Percentiles rank a stretch among this genome's conserved stretches.
Conservation (phyloP, 2,329 filamentous ascomycete genomes). For the Periconia sp. region DNA sequence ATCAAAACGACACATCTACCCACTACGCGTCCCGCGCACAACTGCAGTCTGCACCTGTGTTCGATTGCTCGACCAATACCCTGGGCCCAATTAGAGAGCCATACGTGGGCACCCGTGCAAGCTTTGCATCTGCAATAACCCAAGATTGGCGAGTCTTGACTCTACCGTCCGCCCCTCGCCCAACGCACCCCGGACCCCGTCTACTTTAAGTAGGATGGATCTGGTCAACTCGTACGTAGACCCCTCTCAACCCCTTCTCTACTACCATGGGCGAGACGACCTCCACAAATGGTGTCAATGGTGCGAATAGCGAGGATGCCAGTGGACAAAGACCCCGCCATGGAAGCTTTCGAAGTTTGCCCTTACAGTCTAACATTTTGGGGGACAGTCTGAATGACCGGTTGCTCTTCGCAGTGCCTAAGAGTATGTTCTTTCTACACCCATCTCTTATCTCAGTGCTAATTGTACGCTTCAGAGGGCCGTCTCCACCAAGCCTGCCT, state of each 20-base stretch:
- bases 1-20: constrained; percentile 39
- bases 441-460: constrained; percentile 9
- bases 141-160: constrained; percentile 23
- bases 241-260: constrained; percentile 10
- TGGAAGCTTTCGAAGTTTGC: constrained; percentile 42
- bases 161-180: constrained; percentile 21
- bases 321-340: constrained; percentile 31
- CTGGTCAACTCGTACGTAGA: constrained; percentile 49
- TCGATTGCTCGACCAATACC: too few relatives aligned
- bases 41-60: constrained; percentile 21
- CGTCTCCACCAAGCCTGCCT: constrained; percentile 86
- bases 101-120: constrained; percentile 31
- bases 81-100: constrained; percentile 29
- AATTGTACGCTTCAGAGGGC: constrained; percentile 69
- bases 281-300: constrained; percentile 24
- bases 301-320: constrained; percentile 17
- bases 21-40: constrained; percentile 22
- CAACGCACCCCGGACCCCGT: constrained; percentile 30
- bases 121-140: constrained; percentile 21
- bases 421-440: constrained; percentile 71
- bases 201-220: constrained; percentile 45
- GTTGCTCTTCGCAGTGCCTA: constrained; percentile 95
- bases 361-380: constrained; percentile 47
- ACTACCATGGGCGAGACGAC: constrained; percentile 29
- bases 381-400: constrained; percentile 83